Conservation (phyloP, 345 rosid genomes). For the Eucalyptus melliodora region DNA sequence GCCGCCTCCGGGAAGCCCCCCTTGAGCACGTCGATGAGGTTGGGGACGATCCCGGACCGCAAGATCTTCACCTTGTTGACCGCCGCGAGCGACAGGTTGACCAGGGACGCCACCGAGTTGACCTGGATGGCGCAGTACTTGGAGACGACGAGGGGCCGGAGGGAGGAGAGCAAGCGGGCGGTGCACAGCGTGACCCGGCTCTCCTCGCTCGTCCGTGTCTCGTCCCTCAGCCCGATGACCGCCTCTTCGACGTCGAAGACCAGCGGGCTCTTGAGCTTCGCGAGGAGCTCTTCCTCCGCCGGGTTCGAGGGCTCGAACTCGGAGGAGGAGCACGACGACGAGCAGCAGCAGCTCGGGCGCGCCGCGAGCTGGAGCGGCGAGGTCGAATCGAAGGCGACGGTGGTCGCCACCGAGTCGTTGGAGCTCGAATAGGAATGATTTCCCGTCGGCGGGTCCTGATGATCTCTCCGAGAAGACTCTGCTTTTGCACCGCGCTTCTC, state of each 20-base stretch:
- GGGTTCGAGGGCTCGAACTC: conserved; percentile 13
- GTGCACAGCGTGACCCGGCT: conserved; percentile 41
- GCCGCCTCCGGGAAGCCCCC: conserved; percentile 61
- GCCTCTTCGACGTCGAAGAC: conserved; percentile 55
- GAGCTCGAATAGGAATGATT: conserved; percentile 33
- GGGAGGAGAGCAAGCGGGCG: conserved; percentile 27
- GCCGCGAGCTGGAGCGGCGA: conserved; percentile 32
- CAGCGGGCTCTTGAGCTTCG: conserved; percentile 36
- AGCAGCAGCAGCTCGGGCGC: conserved; percentile 54
- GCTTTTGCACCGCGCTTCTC: conserved; percentile 13
- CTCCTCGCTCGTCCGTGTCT: conserved; percentile 42
- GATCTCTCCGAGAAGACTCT: conserved; percentile 22
- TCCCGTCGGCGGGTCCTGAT: background rate
- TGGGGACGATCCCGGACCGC: conserved; percentile 76
- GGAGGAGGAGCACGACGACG: conserved; percentile 56
- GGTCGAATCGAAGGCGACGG: background rate
- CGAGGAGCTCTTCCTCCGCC: conserved; percentile 39
- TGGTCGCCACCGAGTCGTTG: conserved; percentile 21
- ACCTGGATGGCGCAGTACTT: conserved; percentile 55
- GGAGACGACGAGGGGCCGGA: conserved; percentile 36
- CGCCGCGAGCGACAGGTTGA: conserved; percentile 64
- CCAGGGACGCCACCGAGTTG: conserved; percentile 61
- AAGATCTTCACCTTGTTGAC: conserved; percentile 68
- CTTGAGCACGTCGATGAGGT: conserved; percentile 53
- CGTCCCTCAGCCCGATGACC: conserved; percentile 29